A percentile compares a stretch with the other conserved stretches of the same genome.
These are phyloP conservation scores for Podaxis sp. DNA, from an alignment of 768 basidiomycete genomes.

Conservation along the genomic window DNA sequence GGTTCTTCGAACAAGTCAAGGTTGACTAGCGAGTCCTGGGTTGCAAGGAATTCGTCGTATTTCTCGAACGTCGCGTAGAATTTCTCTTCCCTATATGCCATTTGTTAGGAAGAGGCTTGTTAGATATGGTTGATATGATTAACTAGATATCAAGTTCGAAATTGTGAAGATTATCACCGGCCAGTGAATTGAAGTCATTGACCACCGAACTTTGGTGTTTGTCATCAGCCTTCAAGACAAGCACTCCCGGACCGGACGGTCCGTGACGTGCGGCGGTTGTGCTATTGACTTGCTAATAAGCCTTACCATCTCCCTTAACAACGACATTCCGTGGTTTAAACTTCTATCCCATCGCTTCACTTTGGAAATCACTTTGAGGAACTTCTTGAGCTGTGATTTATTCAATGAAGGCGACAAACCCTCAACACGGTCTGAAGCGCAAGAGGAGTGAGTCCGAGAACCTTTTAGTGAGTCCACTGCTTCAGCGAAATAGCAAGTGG, in stretches of 20 bases:
- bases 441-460: slow-evolving; percentile 35
- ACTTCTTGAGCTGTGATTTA: not conserved
- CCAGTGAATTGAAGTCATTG: not conserved
- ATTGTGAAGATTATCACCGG: not conserved
- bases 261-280: no score
- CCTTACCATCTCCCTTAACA: not conserved
- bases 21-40: slow-evolving; percentile 50
- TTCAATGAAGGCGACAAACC: slow-evolving; percentile 17
- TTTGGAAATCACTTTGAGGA: not conserved
- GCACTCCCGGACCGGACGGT: no score
- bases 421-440: slow-evolving; percentile 36
- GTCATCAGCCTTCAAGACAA: no score
- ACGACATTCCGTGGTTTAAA: no score
- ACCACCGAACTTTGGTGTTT: not conserved
- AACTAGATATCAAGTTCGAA: not conserved
- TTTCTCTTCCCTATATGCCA: slow-evolving; percentile 42
- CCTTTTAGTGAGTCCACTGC: not conserved
- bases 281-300: not conserved
- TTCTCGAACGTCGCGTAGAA: slow-evolving; percentile 59
- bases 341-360: not conserved
- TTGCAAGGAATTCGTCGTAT: slow-evolving; percentile 53
- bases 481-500: not conserved
- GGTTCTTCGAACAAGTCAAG: slow-evolving; percentile 44
- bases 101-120: not conserved
- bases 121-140: not conserved